A percentile compares a stretch with the other conserved stretches of the same genome.
Conservation (phyloP, 129 eudicot species). For the Artemisia argyi region DNA sequence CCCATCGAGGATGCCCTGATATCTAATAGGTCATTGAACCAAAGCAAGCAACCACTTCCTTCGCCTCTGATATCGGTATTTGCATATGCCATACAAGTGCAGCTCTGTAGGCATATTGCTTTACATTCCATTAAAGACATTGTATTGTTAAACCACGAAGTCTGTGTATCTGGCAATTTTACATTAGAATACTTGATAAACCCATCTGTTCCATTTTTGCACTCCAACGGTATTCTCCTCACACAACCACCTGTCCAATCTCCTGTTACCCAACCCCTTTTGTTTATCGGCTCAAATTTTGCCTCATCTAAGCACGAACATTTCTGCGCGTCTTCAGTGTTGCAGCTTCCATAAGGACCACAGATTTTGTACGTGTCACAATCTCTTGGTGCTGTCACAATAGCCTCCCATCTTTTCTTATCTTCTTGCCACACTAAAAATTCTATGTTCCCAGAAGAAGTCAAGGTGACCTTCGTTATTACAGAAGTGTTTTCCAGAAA, state of each 20-base stretch:
- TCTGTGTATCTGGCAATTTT: slow-evolving; percentile 45
- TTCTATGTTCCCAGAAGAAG: slow-evolving; percentile 17
- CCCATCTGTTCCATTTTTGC: slow-evolving; percentile 32
- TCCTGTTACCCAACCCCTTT: slow-evolving; percentile 28
- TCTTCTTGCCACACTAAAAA: slow-evolving; percentile 23
- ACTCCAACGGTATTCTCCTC: slow-evolving; percentile 27
- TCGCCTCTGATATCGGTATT: slow-evolving; percentile 27
- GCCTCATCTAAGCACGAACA: slow-evolving; percentile 44
- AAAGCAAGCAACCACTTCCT: slow-evolving; percentile 57
- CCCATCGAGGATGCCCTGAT: slow-evolving; percentile 23
- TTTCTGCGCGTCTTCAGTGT: slow-evolving; percentile 10
- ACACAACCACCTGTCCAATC: slow-evolving; percentile 60
- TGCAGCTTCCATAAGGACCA: slow-evolving; percentile 41
- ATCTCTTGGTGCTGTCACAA: neutral
- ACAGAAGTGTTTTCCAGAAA: neutral
- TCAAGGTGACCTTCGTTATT: slow-evolving; percentile 1
- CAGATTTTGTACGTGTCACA: slow-evolving; percentile 47
- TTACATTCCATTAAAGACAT: slow-evolving; percentile 43
- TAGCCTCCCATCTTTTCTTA: slow-evolving; percentile 19
- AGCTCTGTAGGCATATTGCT: slow-evolving; percentile 35
- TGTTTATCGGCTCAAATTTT: slow-evolving; percentile 37
- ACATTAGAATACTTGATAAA: slow-evolving; percentile 27
- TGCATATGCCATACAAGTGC: slow-evolving; percentile 51
- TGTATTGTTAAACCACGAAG: slow-evolving; percentile 29
- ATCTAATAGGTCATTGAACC: slow-evolving; percentile 49